phyloP scores from a whole-genome alignment of 176 grass and related monocot genomes.

The Eragrostis curvula region DNA sequence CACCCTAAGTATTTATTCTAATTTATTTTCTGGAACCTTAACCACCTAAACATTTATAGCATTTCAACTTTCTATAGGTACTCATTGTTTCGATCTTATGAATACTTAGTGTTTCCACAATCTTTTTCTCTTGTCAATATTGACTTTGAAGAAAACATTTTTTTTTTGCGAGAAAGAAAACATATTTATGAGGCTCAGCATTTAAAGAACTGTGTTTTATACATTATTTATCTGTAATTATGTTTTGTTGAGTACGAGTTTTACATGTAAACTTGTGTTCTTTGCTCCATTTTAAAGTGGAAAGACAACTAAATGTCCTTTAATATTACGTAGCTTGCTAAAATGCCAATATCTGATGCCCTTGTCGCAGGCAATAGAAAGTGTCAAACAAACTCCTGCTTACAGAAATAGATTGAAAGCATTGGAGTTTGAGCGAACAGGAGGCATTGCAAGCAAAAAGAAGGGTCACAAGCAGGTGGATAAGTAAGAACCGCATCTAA shows the following conservation, averaged over 20 bases:
- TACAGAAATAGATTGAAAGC: conserved; percentile 98
- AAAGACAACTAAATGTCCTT: background rate
- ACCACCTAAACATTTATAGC: background rate
- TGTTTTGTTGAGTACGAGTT: background rate
- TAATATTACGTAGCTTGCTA: background rate
- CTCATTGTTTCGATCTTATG: background rate
- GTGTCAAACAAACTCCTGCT: conserved; percentile 95
- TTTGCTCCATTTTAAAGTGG: conserved; percentile 11
- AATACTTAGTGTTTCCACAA: background rate
- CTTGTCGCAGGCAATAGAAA: conserved; percentile 74
- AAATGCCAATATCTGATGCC: background rate
- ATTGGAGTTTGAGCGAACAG: conserved; percentile 86
- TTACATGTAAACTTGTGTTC: background rate
- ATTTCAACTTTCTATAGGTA: background rate
- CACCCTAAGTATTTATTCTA: background rate
- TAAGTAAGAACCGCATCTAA: conserved; percentile 66
- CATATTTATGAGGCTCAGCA: background rate
- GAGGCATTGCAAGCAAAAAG: conserved; percentile 84
- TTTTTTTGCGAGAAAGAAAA: too few species aligned
- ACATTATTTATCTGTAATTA: background rate
- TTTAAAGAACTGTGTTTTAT: background rate
- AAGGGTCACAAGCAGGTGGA: conserved; percentile 83
- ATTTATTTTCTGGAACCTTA: conserved; percentile 22
- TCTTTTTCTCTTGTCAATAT: conserved; percentile 1
- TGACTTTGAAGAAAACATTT: conserved; percentile 22